Conservation (phyloP, 2,329 filamentous ascomycete genomes). For the Bipolaris zeicola region DNA sequence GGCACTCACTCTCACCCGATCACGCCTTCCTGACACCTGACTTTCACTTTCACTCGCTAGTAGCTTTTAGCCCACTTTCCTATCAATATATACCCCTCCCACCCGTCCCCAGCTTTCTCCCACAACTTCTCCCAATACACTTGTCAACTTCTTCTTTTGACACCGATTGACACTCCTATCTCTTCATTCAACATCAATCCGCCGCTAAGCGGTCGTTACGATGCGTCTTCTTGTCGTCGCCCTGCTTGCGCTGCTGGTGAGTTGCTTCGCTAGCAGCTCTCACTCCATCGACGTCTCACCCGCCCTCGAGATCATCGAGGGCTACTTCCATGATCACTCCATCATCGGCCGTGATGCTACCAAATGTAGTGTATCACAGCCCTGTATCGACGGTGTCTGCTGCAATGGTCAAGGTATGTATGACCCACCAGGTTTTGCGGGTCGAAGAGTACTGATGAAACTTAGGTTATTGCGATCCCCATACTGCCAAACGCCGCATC, state of each 20-base stretch:
- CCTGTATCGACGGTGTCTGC: too few species aligned
- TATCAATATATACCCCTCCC: background rate
- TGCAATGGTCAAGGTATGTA: too few species aligned
- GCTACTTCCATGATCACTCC: background rate
- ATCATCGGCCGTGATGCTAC: background rate
- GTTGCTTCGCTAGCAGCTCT: background rate
- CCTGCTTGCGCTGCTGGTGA: background rate
- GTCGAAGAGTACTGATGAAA: too few species aligned
- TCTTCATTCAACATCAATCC: background rate
- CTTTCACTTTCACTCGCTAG: background rate
- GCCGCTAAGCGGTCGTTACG: background rate
- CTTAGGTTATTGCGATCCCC: too few species aligned
- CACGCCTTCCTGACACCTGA: background rate
- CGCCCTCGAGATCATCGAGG: conserved; percentile 15
- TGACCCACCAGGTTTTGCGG: too few species aligned
- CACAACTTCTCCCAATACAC: background rate
- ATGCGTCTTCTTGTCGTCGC: background rate
- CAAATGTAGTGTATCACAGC: conserved; percentile 6
- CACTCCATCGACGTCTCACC: conserved; percentile 3
- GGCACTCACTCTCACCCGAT: background rate
- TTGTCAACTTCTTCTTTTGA: background rate
- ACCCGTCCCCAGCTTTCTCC: background rate
- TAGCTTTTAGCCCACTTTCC: background rate
- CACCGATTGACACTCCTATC: background rate
- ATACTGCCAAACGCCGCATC: too few species aligned